Percentiles rank a stretch among this genome's conserved stretches.
These are phyloP conservation scores for Priceomyces carsonii DNA, from an alignment of 805 yeast genomes.

Conservation along the genomic window DNA sequence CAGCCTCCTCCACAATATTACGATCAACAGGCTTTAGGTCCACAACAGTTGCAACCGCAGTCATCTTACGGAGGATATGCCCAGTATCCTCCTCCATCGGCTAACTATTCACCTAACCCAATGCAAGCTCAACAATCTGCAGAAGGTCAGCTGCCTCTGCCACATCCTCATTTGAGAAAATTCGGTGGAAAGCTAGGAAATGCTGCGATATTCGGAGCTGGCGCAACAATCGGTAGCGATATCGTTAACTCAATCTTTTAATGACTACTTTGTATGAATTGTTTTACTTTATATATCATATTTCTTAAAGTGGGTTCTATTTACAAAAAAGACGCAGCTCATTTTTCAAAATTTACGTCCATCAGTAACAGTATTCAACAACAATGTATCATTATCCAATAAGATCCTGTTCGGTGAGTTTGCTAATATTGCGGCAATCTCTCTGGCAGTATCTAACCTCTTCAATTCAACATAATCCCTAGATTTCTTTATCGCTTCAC, in stretches of 20 bases:
- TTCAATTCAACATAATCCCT: conserved; percentile 95
- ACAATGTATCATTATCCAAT: conserved; percentile 87
- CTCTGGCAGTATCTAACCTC: conserved; percentile 95
- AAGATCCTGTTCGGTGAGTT: conserved; percentile 88
- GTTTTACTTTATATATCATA: conserved; percentile 1
- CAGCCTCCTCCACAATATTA: conserved; percentile 18
- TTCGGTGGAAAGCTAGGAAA: conserved; percentile 83
- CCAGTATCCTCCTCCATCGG: conserved; percentile 54
- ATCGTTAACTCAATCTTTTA: conserved; percentile 72
- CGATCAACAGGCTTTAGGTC: conserved; percentile 3
- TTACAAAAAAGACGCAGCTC: conserved; percentile 6
- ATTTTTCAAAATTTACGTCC: conserved; percentile 46
- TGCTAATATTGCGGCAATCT: conserved; percentile 84
- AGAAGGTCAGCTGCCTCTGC: conserved; percentile 23
- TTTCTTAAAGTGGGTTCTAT: too few species aligned
- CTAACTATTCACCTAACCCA: conserved; percentile 44
- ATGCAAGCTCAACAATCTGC: conserved; percentile 25
- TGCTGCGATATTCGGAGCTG: conserved; percentile 96
- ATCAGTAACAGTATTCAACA: conserved; percentile 86
- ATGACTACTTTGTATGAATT: conserved; percentile 6
- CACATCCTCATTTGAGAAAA: conserved; percentile 47
- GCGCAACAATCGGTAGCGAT: conserved; percentile 89
- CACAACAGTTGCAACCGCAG: conserved; percentile 21
- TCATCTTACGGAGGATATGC: conserved; percentile 36
- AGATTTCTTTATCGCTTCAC: conserved; percentile 97